Conservation (phyloP, 164 flowering plant genomes). For the Tetracentron sinense region DNA sequence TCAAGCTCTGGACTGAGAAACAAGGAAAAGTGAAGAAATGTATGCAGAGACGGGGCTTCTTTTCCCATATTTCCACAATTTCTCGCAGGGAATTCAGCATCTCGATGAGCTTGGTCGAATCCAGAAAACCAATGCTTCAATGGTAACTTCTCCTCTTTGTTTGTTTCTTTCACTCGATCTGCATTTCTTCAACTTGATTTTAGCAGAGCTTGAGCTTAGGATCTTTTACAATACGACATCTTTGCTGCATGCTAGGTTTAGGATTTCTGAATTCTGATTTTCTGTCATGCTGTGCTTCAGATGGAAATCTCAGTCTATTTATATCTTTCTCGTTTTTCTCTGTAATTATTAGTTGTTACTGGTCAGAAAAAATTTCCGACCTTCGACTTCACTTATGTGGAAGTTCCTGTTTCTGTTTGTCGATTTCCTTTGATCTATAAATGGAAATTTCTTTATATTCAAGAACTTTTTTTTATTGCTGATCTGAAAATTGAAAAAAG, state of each 20-base stretch:
- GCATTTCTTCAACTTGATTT: slow-evolving; percentile 10
- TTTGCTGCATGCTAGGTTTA: background rate
- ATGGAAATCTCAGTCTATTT: no score
- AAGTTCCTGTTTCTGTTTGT: background rate
- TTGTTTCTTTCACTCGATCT: slow-evolving; percentile 6
- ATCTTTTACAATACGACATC: background rate
- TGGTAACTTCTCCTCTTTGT: slow-evolving; percentile 31
- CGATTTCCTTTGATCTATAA: background rate
- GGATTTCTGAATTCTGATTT: background rate
- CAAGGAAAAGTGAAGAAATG: slow-evolving; percentile 26
- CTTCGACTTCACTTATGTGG: no score
- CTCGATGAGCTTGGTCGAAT: slow-evolving; percentile 48
- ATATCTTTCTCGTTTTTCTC: no score
- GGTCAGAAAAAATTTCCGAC: background rate
- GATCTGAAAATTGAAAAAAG: background rate
- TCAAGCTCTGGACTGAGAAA: no score
- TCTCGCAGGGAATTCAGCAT: slow-evolving; percentile 48
- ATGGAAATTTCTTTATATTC: background rate
- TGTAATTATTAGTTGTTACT: background rate
- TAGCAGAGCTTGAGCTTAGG: slow-evolving; percentile 4
- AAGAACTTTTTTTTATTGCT: background rate
- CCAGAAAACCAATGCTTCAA: slow-evolving; percentile 42
- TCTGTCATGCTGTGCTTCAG: background rate
- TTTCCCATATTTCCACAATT: slow-evolving; percentile 60
- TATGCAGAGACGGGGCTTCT: slow-evolving; percentile 52